Evolutionary conservation across 1,284 basidiomycete species (phyloP), one percentile per base, ranked within the genome.

Genomic region (Tilletia walkeri): DNA sequence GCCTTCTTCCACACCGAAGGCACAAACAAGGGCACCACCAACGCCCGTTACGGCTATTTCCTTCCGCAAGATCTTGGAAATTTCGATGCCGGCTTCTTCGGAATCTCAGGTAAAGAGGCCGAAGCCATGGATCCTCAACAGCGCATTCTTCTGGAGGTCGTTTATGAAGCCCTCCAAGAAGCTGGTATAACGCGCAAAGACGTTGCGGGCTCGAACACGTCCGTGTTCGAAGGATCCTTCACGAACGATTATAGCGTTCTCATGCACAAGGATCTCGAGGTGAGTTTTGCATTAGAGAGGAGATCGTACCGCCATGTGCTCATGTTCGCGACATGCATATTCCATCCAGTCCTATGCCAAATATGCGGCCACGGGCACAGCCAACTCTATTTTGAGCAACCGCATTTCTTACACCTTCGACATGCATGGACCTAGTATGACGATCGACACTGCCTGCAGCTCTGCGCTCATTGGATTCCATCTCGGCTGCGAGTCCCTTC

Each of bases 381-480:
- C 18, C 18, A 53, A 18, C 7, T 9, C 50, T 30, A 12, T 53
- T 18, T 18, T 53, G 12, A 53, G 50, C 50, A 18, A 18, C 50
- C 50, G 50, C 18, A 53, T 53, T 18, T 12, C 9, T 53, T 18
- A 53, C 50, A 18, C 50, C 0, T 75, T 74, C 36, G 74, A 74
- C 34, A 72, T 75, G 12, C 49, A 69, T n/a, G 76, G 76, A n/a
- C 70, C 73, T 4, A 70, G 72, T 6, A 72, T 71, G 56, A 74
- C 74, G 4, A 71, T 74, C 67, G 76, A 75, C 50, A 77, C 76
- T 0, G 76, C 76, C 4, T 77, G 76, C 67, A 72, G 70, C 67
- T 75, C 74, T 20, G 72, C 76, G n/a, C 67, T 53, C 6, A 53
- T 41, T 16, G 38, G n/a, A 9, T 36, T 59, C 24, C 56, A 34